These are phyloP conservation scores for Thecaphora frezii DNA, from an alignment of 1,284 basidiomycete species.

Conservation along the genomic window DNA sequence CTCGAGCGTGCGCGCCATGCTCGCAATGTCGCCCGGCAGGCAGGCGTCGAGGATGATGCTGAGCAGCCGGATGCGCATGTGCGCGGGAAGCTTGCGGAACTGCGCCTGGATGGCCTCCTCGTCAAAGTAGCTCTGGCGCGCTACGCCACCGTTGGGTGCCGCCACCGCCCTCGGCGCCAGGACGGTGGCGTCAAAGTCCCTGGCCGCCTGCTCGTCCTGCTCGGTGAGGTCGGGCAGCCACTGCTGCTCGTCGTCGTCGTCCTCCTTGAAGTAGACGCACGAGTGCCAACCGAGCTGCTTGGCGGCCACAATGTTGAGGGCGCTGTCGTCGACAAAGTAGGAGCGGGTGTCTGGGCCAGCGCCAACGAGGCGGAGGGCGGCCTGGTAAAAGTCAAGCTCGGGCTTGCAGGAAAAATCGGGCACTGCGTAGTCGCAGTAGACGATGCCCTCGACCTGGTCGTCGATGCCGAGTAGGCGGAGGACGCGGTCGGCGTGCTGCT, in stretches of 20 bases:
- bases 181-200: conserved; percentile 12
- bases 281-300: conserved; percentile 51
- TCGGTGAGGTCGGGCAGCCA: conserved; percentile 8
- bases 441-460: conserved; percentile 75
- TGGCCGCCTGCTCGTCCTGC: conserved; percentile 13
- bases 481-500: conserved; percentile 77
- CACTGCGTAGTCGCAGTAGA: conserved; percentile 76
- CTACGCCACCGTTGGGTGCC: conserved; percentile 1
- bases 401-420: conserved; percentile 80
- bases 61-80: conserved; percentile 35
- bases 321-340: conserved; percentile 58
- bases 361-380: conserved; percentile 37
- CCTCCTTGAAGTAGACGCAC: conserved; percentile 49
- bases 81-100: conserved; percentile 25
- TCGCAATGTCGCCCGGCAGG: conserved; percentile 40
- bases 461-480: conserved; percentile 73
- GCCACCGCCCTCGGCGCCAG: conserved; percentile 6
- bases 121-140: conserved; percentile 13
- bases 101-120: conserved; percentile 27
- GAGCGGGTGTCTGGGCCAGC: conserved; percentile 13
- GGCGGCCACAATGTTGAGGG: conserved; percentile 48
- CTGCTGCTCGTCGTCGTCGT: conserved; percentile 10
- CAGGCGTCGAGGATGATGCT: conserved; percentile 42
- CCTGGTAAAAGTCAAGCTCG: conserved; percentile 62
- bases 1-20: conserved; percentile 65